A percentile compares a stretch with the other conserved stretches of the same genome.
phyloP scores from a whole-genome alignment of 2,329 filamentous ascomycete species.

The Rutstroemia sp. region DNA sequence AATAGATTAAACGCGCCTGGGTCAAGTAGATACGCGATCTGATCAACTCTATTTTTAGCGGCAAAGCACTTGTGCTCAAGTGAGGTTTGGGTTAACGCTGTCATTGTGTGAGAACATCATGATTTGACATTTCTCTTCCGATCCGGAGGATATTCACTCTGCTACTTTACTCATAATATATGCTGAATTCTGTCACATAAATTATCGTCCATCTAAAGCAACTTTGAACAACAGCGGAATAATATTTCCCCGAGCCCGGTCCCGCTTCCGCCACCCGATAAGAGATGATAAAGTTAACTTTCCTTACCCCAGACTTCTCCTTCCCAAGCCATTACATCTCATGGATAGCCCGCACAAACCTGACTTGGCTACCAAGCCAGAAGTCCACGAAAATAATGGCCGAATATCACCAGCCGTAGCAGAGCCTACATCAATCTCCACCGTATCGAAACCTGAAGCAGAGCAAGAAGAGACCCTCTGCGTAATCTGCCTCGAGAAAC shows the following conservation, averaged over 20 bases:
- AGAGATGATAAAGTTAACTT: neutral
- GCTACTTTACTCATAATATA: too few species aligned
- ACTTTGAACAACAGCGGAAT: too few species aligned
- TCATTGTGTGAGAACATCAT: too few species aligned
- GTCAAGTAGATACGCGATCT: neutral
- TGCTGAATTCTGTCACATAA: too few species aligned
- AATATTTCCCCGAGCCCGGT: too few species aligned
- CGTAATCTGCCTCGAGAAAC: slow-evolving; percentile 76
- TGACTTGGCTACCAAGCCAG: slow-evolving; percentile 34
- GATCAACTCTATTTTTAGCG: neutral
- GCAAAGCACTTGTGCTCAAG: neutral
- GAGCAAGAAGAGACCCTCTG: slow-evolving; percentile 47
- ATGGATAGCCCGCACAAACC: slow-evolving; percentile 28
- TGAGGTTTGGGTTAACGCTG: too few species aligned
- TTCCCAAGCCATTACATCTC: slow-evolving; percentile 1
- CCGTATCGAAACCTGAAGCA: slow-evolving; percentile 21
- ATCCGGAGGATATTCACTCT: too few species aligned
- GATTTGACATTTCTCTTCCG: too few species aligned
- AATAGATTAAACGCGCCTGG: neutral
- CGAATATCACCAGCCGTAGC: neutral
- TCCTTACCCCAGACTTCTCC: neutral
- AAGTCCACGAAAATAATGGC: slow-evolving; percentile 31
- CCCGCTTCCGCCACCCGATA: too few species aligned
- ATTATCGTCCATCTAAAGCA: too few species aligned
- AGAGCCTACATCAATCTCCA: neutral